A percentile compares a stretch with the other conserved stretches of the same genome.
Evolutionary conservation across 345 rosid species (phyloP).

Genomic region (Leavenworthia alabamica): DNA sequence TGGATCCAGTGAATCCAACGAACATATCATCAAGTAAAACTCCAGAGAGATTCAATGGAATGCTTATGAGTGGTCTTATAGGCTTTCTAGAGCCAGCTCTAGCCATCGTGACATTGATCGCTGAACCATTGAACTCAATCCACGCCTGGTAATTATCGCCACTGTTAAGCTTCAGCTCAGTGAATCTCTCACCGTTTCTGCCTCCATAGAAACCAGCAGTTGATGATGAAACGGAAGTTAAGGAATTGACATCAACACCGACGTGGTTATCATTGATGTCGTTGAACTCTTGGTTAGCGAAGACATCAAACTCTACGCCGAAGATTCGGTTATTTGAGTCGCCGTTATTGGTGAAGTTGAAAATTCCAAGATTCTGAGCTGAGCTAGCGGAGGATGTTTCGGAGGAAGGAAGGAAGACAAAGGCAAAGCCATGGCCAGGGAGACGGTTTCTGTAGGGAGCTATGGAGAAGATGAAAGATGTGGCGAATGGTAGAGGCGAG

Average conservation of each 20-base stretch:
- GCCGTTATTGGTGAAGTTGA: conserved; percentile 49
- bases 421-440: conserved; percentile 64
- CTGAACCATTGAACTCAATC: conserved; percentile 55
- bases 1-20: conserved; percentile 61
- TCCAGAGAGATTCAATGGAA: conserved; percentile 38
- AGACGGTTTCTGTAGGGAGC: conserved; percentile 42
- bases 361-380: conserved; percentile 54
- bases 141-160: conserved; percentile 79
- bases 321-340: conserved; percentile 38
- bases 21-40: conserved; percentile 59
- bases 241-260: conserved; percentile 62
- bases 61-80: conserved; percentile 39
- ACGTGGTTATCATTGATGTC: conserved; percentile 67
- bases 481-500: conserved; percentile 47
- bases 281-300: conserved; percentile 56
- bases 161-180: conserved; percentile 39
- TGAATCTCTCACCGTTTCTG: conserved; percentile 23
- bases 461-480: conserved; percentile 69
- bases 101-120: conserved; percentile 36
- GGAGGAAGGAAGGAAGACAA: conserved; percentile 43
- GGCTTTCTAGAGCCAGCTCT: conserved; percentile 36
- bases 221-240: conserved; percentile 35
- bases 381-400: conserved; percentile 39
- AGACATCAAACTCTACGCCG: conserved; percentile 64
- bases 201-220: conserved; percentile 47